Base-by-base conservation (phyloP, 1,284 basidiomycete species). In the Mycena citricolor region DNA sequence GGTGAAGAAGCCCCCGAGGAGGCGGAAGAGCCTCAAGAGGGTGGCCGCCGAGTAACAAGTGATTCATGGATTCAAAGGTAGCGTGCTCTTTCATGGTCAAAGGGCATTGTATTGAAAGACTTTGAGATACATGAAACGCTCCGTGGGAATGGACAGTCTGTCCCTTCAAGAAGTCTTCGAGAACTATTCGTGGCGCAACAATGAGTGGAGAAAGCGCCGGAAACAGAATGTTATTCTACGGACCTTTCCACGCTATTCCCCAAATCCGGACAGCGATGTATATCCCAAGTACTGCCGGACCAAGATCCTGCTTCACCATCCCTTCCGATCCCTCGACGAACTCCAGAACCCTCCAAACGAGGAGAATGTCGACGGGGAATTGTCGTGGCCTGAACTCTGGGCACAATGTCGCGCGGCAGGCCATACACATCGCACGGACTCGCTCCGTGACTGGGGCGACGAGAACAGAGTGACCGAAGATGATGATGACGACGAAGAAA, bases 231-330 rank as follows among this genome's bases (percentile, higher is more conserved):
- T 41, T 3, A 16, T 47, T 20, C n/a, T 44, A 11, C 40, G 40
- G 7, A 24, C 25, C 6, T 47, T 43, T 17, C 49, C 49, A 3
- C 40, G 35, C 2, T 29, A 30, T 24, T 47, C 45, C 3, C 49
- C 49, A 16, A 25, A 44, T 30, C 49, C 49, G 4, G 25, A 26
- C 2, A 36, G 31, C 26, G 28, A 42, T 11, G 28, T 36, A 13
- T 51, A 51, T 29, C 36, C 38, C 3, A 21, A 39, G 25, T 52
- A 48, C 20, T 51, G 49, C 22, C 40, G 49, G 7, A 51, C 45
- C 5, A 51, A 48, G 22, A 32, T 48, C 19, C 11, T 48, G 12
- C 41, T 51, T 2, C 49, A 51, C 29, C 49, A 51, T n/a, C 45
- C 49, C 10, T 51, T 48, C 32, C 39, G 45, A 10, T 7, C 10